Base-by-base conservation (phyloP, 2,329 filamentous ascomycete species). In the Scedosporium aurantiacum region DNA sequence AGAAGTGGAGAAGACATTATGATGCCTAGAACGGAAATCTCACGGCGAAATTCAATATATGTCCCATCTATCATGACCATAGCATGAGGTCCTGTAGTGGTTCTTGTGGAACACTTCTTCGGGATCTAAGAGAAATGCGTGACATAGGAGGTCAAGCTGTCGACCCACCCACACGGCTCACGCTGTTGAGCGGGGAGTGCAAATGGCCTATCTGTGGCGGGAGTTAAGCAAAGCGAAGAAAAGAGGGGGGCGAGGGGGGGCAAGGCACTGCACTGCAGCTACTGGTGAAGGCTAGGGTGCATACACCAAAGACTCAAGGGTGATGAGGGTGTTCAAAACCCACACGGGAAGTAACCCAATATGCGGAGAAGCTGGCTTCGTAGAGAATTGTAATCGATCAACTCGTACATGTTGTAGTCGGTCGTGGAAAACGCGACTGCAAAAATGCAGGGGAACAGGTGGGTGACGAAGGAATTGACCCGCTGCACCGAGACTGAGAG, bases 331-430 rank as follows among this genome's bases (percentile, higher is more conserved):
- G 43, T 47, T 47, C 43, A 47, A 14, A 21, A 47, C n/a, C 43
- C 16, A 47, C 43, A 28, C 50, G 50, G 50, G 50, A 54, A 54
- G 50, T 54, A 54, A 54, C 50, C 50, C 50, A 54, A 54, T 54
- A 21, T 54, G 50, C 23, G 50, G 50, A 54, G 50, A 7, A 14
- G 14, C 43, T 47, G 16, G 43, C n/a, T 21, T 47, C n/a, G 18
- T 21, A 47, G 43, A 47, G 16, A 47, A 21, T 47, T 21, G 43
- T 21, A 21, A 23, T 54, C 50, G 23, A 54, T 21, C 23, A 54
- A 27, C 23, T 21, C 43, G 27, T 21, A 54, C 5, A 21, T 54
- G 50, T 7, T 54, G 50, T 12, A 10, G 6, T 23, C n/a, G 4
- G 23, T 54, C 23, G 4, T 27, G 6, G 23, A 16, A 23, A 27